Conservation (phyloP, 306 rosid species). For the Lithocarpus polystachyus region DNA sequence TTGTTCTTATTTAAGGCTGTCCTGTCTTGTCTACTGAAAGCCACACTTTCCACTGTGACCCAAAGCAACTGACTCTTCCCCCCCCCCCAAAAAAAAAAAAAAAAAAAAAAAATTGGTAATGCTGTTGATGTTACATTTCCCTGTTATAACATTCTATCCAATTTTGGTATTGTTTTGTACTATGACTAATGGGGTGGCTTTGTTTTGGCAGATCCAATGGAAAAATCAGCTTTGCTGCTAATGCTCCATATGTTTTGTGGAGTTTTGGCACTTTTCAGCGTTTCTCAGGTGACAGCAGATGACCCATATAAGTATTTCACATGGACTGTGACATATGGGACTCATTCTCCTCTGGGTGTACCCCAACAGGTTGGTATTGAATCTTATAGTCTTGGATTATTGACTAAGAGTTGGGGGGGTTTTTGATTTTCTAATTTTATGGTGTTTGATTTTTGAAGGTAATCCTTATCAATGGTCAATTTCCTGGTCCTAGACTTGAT, state of each 20-base stretch:
- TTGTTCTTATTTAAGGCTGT: constrained; percentile 31
- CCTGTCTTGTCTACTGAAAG: background rate
- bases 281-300: constrained; percentile 64
- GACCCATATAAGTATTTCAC: constrained; percentile 70
- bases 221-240: constrained; percentile 27
- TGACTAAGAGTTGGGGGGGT: background rate
- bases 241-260: constrained; percentile 32
- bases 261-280: constrained; percentile 36
- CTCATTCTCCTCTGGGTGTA: constrained; percentile 66
- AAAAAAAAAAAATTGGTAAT: background rate
- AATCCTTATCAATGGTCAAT: constrained; percentile 83
- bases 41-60: constrained; percentile 4
- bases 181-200: constrained; percentile 2
- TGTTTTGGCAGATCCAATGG: constrained; percentile 49
- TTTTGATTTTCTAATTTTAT: constrained; percentile 24
- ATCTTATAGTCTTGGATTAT: constrained; percentile 16
- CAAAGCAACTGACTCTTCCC: background rate
- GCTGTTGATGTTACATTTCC: background rate
- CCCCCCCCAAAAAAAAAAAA: too few species aligned
- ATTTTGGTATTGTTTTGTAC: background rate
- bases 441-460: constrained; percentile 53
- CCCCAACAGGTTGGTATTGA: constrained; percentile 74
- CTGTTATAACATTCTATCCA: background rate
- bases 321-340: constrained; percentile 93
- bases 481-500: constrained; percentile 96